A percentile compares a stretch with the other conserved stretches of the same genome.
phyloP scores from a whole-genome alignment of 1,284 basidiomycete genomes.

The Heliocybe sulcata region DNA sequence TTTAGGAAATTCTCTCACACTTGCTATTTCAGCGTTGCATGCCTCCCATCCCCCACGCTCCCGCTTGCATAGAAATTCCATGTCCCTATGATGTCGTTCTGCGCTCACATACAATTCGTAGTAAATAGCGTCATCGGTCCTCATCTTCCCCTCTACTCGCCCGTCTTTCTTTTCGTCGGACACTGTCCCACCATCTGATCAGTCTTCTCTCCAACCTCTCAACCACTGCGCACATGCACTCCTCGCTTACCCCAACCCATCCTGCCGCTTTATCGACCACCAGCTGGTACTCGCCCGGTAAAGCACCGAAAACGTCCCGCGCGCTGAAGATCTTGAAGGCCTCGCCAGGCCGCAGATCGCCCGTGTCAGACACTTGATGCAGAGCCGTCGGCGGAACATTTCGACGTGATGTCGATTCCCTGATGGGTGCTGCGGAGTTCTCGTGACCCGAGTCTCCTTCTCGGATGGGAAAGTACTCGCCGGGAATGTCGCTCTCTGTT shows the following conservation, averaged over 20 bases:
- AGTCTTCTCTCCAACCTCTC: conserved; percentile 57
- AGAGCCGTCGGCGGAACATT: neutral
- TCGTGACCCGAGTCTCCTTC: neutral
- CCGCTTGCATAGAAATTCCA: neutral
- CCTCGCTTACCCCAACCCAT: conserved; percentile 45
- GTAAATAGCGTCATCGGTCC: conserved; percentile 2
- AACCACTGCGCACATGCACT: conserved; percentile 43
- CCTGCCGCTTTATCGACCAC: conserved; percentile 40
- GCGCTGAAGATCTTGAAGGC: conserved; percentile 52
- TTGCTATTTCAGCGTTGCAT: neutral
- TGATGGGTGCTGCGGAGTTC: neutral
- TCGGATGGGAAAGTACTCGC: neutral
- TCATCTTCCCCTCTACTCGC: conserved; percentile 12
- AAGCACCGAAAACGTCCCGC: conserved; percentile 49
- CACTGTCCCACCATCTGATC: conserved; percentile 36
- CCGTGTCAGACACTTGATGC: neutral
- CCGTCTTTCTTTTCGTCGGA: conserved; percentile 13
- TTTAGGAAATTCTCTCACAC: neutral
- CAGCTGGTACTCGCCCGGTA: conserved; percentile 38
- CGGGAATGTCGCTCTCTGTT: neutral
- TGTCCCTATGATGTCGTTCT: neutral
- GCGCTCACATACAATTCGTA: neutral
- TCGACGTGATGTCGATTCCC: neutral
- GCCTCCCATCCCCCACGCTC: neutral
- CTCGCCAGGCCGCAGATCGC: conserved; percentile 39